These are phyloP conservation scores for Fusarium compactum DNA, from an alignment of 2,329 filamentous ascomycete genomes.

Conservation along the genomic window DNA sequence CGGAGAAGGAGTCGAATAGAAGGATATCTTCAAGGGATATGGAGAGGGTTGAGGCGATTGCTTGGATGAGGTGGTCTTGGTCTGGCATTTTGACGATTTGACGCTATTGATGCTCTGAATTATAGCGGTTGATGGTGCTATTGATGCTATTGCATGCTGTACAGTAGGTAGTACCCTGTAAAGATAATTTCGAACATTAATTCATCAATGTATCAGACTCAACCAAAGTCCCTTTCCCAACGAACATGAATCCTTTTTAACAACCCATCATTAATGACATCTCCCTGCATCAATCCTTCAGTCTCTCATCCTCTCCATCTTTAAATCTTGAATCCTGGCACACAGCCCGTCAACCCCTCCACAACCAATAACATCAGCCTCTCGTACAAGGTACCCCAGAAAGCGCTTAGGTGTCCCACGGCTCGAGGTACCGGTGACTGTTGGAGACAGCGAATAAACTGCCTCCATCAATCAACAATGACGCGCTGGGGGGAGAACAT, in stretches of 20 bases:
- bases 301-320: background rate
- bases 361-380: background rate
- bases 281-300: conserved; percentile 8
- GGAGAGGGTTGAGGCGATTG: conserved; percentile 54
- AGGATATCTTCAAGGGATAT: conserved; percentile 50
- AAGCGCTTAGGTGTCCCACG: too few species aligned
- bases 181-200: background rate
- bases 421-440: background rate
- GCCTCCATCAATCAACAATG: conserved; percentile 5
- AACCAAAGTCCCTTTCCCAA: background rate
- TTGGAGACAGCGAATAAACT: background rate
- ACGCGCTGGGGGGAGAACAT: conserved; percentile 9
- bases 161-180: too few species aligned
- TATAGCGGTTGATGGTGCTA: background rate
- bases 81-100: conserved; percentile 10
- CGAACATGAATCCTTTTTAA: conserved; percentile 9
- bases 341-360: background rate
- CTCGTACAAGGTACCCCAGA: conserved; percentile 19
- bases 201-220: background rate
- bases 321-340: conserved; percentile 20
- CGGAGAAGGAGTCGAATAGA: conserved; percentile 58
- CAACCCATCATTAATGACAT: conserved; percentile 4
- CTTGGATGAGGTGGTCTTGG: conserved; percentile 50
- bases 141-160: conserved; percentile 1
- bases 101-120: background rate